Evolutionary conservation across 352 stramenopile genomes (phyloP).

Genomic region (Pythium phragmiticola): DNA sequence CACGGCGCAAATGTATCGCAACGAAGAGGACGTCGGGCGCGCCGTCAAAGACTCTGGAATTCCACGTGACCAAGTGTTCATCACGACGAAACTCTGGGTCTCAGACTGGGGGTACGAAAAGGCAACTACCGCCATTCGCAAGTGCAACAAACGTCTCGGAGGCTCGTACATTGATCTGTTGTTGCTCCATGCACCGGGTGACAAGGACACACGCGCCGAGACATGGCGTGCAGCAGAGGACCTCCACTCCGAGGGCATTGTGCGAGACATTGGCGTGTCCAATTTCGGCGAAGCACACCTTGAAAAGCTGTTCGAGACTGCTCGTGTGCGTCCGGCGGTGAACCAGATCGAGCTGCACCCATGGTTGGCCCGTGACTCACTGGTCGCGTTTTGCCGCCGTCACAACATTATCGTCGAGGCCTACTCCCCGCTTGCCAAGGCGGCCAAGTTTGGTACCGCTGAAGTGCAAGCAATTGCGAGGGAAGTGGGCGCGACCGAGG

Average conservation of each 20-base stretch:
- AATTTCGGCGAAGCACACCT: slow-evolving; percentile 86
- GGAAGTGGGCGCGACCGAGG: slow-evolving; percentile 32
- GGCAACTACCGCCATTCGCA: slow-evolving; percentile 41
- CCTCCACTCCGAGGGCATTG: slow-evolving; percentile 43
- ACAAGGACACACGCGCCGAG: slow-evolving; percentile 36
- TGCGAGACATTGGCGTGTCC: slow-evolving; percentile 83
- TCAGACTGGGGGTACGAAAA: slow-evolving; percentile 68
- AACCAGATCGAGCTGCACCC: slow-evolving; percentile 84
- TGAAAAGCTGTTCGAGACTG: slow-evolving; percentile 63
- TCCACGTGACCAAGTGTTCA: slow-evolving; percentile 66
- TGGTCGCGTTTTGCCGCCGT: slow-evolving; percentile 52
- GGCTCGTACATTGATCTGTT: slow-evolving; percentile 79
- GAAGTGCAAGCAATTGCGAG: slow-evolving; percentile 33
- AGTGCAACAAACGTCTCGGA: slow-evolving; percentile 45
- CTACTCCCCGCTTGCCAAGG: slow-evolving; percentile 52
- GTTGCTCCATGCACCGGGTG: slow-evolving; percentile 66
- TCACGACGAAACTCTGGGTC: slow-evolving; percentile 77
- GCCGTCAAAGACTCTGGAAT: slow-evolving; percentile 67
- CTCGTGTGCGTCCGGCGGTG: slow-evolving; percentile 47
- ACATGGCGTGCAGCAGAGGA: slow-evolving; percentile 52
- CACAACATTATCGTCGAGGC: slow-evolving; percentile 46
- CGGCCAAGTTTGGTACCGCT: slow-evolving; percentile 32
- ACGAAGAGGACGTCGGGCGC: slow-evolving; percentile 78
- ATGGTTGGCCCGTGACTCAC: slow-evolving; percentile 52
- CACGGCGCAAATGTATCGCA: slow-evolving; percentile 78